Conservation (phyloP, 2,329 filamentous ascomycete species). For the Anthostomella pinea region DNA sequence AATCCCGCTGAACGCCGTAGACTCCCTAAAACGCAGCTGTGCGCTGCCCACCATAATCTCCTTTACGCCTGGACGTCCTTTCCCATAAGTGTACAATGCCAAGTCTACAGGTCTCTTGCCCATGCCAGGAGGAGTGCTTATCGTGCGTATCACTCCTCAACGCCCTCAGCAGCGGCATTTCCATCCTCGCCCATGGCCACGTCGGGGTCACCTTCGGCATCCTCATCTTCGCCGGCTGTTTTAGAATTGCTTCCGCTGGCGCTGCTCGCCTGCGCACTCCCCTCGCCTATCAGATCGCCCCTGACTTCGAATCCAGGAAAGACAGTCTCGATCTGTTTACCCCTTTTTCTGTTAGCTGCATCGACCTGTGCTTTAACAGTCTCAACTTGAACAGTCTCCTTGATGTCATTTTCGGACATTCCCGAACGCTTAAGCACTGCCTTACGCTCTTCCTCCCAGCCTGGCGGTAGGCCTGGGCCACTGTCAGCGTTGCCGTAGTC, state of each 20-base stretch:
- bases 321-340: conserved; percentile 25
- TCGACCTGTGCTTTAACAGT: conserved; percentile 38
- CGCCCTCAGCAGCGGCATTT: neutral
- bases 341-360: conserved; percentile 30
- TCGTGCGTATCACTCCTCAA: neutral
- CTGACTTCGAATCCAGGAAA: conserved; percentile 21
- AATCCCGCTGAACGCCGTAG: no score
- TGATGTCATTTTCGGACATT: conserved; percentile 13
- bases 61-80: neutral
- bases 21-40: no score
- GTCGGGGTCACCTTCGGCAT: conserved; percentile 10
- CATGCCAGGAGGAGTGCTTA: neutral
- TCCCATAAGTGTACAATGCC: neutral
- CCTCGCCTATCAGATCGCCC: conserved; percentile 5
- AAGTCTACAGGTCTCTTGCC: neutral
- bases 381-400: conserved; percentile 28
- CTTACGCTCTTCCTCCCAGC: conserved; percentile 42
- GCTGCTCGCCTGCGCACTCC: conserved; percentile 4
- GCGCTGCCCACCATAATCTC: no score
- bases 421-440: conserved; percentile 9
- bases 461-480: conserved; percentile 60
- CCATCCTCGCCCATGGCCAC: conserved; percentile 6
- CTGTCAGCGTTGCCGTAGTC: conserved; percentile 66
- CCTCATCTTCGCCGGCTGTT: conserved; percentile 8
- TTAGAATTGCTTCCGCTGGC: conserved; percentile 7